Percentiles rank a stretch among this genome's conserved stretches.
These are phyloP conservation scores for Nemania sp. DNA, from an alignment of 2,329 filamentous ascomycete species.

Conservation along the genomic window DNA sequence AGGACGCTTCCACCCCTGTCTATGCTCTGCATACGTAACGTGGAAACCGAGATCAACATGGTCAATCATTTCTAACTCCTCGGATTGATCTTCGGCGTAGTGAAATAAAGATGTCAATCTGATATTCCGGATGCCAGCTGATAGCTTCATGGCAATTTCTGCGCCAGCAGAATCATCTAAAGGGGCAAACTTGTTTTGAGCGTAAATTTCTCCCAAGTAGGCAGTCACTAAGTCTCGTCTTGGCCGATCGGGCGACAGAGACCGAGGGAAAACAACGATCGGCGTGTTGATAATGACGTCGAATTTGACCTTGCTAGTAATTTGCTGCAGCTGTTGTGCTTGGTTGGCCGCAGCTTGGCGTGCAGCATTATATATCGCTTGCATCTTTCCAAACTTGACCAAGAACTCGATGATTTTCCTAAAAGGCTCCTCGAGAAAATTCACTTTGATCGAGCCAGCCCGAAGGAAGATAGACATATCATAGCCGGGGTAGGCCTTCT, in stretches of 20 bases:
- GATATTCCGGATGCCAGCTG: conserved; percentile 89
- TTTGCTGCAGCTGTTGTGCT: conserved; percentile 90
- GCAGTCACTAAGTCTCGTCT: conserved; percentile 85
- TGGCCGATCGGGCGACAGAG: conserved; percentile 69
- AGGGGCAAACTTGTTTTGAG: conserved; percentile 87
- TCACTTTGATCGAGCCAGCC: conserved; percentile 93
- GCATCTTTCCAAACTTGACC: conserved; percentile 99
- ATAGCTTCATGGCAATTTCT: conserved; percentile 83
- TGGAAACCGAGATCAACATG: conserved; percentile 94
- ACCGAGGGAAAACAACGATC: conserved; percentile 90
- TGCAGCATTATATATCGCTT: conserved; percentile 96
- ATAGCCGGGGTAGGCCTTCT: conserved; percentile 83
- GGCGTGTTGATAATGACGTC: conserved; percentile 93
- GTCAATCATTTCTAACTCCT: conserved; percentile 95
- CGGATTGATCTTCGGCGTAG: conserved; percentile 70
- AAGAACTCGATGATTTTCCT: conserved; percentile 97
- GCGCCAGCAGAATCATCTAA: conserved; percentile 76
- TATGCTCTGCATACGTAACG: conserved; percentile 89
- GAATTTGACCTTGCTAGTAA: conserved; percentile 87
- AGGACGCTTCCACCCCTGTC: conserved; percentile 73
- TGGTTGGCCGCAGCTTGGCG: conserved; percentile 92
- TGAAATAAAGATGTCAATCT: conserved; percentile 87
- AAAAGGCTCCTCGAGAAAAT: conserved; percentile 96
- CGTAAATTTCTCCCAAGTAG: conserved; percentile 96
- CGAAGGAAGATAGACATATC: conserved; percentile 89